Percentiles rank a stretch among this genome's conserved stretches.
These are phyloP conservation scores for Curvularia eragrostidis DNA, from an alignment of 2,329 filamentous ascomycete species.

Conservation along the genomic window DNA sequence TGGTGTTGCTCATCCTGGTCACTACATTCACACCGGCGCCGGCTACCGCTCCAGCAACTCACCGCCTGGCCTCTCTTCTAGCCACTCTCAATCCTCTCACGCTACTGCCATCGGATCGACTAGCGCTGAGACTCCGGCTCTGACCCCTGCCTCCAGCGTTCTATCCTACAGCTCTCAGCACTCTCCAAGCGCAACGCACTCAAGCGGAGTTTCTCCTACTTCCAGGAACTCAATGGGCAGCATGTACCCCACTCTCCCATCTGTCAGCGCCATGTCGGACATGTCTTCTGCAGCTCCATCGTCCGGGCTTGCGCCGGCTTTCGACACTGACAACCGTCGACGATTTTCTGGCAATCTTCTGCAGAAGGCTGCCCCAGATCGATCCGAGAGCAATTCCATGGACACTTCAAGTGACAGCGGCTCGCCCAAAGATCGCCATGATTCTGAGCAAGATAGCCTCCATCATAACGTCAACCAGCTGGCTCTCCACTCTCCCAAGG, in stretches of 20 bases:
- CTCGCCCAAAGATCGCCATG: conserved; percentile 43
- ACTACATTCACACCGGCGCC: conserved; percentile 64
- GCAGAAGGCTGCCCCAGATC: conserved; percentile 54
- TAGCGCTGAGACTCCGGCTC: conserved; percentile 70
- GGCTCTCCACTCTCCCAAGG: conserved; percentile 50
- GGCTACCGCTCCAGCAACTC: conserved; percentile 65
- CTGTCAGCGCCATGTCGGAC: conserved; percentile 70
- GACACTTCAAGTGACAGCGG: conserved; percentile 50
- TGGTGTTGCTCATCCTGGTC: conserved; percentile 77
- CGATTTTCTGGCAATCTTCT: conserved; percentile 68
- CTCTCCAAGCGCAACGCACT: conserved; percentile 70
- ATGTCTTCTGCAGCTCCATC: conserved; percentile 68
- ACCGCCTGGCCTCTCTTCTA: conserved; percentile 53
- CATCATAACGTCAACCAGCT: conserved; percentile 50
- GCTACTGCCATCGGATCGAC: conserved; percentile 50
- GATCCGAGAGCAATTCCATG: conserved; percentile 45
- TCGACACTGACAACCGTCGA: conserved; percentile 66
- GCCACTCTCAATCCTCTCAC: conserved; percentile 61
- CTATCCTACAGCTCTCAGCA: conserved; percentile 80
- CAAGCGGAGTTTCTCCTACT: conserved; percentile 67
- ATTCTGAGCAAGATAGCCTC: conserved; percentile 46
- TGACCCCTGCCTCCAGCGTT: conserved; percentile 77
- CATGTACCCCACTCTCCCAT: conserved; percentile 77
- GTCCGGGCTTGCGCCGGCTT: conserved; percentile 71
- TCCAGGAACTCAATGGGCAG: conserved; percentile 63